Base-by-base conservation (phyloP, 1,284 basidiomycete genomes). In the Volvariella surrecta region DNA sequence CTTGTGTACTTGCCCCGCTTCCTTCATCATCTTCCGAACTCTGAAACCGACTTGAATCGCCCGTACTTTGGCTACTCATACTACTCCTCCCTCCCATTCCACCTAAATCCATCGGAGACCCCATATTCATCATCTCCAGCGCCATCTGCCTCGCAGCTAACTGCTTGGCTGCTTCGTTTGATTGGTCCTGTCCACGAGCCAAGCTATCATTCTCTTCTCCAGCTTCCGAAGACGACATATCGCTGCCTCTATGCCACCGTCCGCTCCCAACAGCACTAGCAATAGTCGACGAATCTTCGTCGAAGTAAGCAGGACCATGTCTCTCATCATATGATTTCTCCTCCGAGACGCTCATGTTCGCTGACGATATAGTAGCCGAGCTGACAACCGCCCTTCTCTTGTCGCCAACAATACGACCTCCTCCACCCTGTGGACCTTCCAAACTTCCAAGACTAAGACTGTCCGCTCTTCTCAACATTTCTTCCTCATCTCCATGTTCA, bases 261-360 rank as follows among this genome's bases (percentile, higher is more conserved):
- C 47, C 54, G 28, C 51, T 40, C 20, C 34, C 52, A 41, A 19
- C 34, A 16, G 31, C 55, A 45, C 54, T 56, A 21, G 54, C 55
- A 43, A 57, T 56, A 11, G 53, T 54, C 19, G 55, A 57, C 19
- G 53, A 50, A 24, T 55, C 54, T 16, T 54, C 54, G 37, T 57
- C 55, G 37, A 48, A 54, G 22, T 43, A 55, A 18, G 54, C 40
- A 2, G 53, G 50, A 2, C 54, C 53, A 40, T 49, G 51, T 46
- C 42, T 28, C 39, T 22, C 21, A 18, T 39, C 34, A 13, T 17
- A n/a, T 13, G 40, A 39, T 24, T 13, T 16, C 30, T 45, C 44
- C 19, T 45, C 39, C 10, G 32, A 39, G 13, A 40, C 37, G 31
- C 20, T 22, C 28, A 11, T 6, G 11, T 11, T 11, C 6, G 11